Evolutionary conservation across 2,329 filamentous ascomycete species (phyloP), one percentile per base, ranked within the genome.

Genomic region (Claviceps capensis): DNA sequence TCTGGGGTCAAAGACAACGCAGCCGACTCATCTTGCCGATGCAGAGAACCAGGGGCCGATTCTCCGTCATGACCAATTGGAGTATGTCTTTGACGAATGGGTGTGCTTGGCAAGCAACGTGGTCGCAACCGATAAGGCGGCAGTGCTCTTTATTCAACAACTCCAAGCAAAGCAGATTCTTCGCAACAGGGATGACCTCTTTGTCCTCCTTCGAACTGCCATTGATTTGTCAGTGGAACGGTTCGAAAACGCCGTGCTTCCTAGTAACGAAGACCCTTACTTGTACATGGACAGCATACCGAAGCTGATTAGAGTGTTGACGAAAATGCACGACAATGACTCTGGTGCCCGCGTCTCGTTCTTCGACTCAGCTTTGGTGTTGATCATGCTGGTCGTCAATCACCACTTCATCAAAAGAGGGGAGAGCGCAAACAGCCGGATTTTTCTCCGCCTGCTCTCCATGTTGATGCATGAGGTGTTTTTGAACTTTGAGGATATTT

Each of bases 41-140:
- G 79, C 83, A 52, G 76, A 80, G 48, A 59, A 62, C 36, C 42
- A 49, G 40, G 48, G 14, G 19, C 51, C 48, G 41, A 66, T 71
- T 41, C 74, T 79, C 36, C 83, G 83, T 58, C 81, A 83, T 56
- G 88, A 95, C 55, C 88, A 96, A 65, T 81, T 95, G 69, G 88
- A 94, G 60, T 97, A 98, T 63, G 78, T 96, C 19, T 96, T 98
- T 62, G 89, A 91, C 44, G 93, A 98, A 69, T 98, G 93, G 93
- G 79, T 91, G 30, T 82, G 85, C 54, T 77, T 96, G 7, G 85
- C 78, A 69, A 85, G 85, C 66, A 87, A 88, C 60, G 78, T 82
- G n/a, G 81, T 83, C 58, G 81, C 84, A 4, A 82, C 84, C 4
- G 85, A 88, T 55, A 86, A 85, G 62, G 79, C 83, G 0, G 75